A percentile compares a stretch with the other conserved stretches of the same genome.
These are phyloP conservation scores for Phytopythium litorale DNA, from an alignment of 352 stramenopile genomes.

Conservation along the genomic window DNA sequence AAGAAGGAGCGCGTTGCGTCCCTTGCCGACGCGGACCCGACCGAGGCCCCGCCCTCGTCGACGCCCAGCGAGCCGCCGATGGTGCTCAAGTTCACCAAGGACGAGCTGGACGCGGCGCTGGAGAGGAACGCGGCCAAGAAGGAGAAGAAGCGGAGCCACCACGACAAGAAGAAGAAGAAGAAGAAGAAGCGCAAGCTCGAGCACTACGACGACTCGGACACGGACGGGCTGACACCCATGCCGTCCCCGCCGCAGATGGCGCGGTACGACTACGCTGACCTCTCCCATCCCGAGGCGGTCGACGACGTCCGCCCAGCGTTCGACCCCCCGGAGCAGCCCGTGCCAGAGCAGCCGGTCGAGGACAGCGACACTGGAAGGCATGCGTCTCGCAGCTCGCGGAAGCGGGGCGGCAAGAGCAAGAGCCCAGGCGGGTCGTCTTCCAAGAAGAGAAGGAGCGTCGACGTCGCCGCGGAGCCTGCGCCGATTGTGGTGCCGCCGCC, in stretches of 20 bases:
- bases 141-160: conserved; percentile 41
- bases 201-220: conserved; percentile 44
- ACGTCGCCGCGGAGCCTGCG: not conserved
- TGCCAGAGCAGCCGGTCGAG: conserved; percentile 7
- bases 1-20: not conserved
- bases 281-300: not conserved
- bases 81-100: conserved; percentile 30
- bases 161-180: conserved; percentile 40
- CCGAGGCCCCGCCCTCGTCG: not conserved
- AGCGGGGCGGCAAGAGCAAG: conserved; percentile 3
- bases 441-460: conserved; percentile 27
- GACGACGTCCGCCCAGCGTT: not conserved
- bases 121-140: conserved; percentile 40
- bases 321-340: not conserved
- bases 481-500: not conserved
- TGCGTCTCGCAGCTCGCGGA: conserved; percentile 1
- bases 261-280: conserved; percentile 34
- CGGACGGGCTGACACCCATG: conserved; percentile 37
- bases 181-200: conserved; percentile 47
- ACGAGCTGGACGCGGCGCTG: conserved; percentile 31
- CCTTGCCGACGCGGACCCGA: not conserved
- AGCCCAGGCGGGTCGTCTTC: conserved; percentile 18
- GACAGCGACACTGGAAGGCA: not conserved
- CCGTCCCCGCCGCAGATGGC: conserved; percentile 42
- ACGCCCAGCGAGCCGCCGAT: not conserved